Base-by-base conservation (phyloP, 2,329 filamentous ascomycete genomes). In the Penicillium sp. region DNA sequence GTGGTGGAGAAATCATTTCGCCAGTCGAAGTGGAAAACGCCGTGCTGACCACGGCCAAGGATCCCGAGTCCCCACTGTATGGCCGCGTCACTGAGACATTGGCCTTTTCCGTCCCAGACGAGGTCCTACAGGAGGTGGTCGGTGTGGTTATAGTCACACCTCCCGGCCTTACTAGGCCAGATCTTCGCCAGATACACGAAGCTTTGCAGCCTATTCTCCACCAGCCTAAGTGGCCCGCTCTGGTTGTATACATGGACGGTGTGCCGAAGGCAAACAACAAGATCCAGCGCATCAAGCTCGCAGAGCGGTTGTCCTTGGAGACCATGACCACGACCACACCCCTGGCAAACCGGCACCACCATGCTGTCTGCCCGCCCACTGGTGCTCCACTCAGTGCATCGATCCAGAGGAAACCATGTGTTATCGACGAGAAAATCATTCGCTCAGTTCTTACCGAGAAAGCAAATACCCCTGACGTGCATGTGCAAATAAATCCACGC, bases 21-120 rank as follows among this genome's bases (percentile, higher is more conserved):
- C 82, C 83, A 0, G 83, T 84, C 54, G 83, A 85, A 63, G 77
- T 85, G n/a, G 83, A 85, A 63, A 80, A 84, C 61, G 82, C 82
- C 10, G 79, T 85, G 56, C 73, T 84, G 43, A 72, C 77, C 1
- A 78, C 80, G 12, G 75, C 81, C 5, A 71, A 75, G 46, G 71
- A 77, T 15, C 64, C 70, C 4, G 70, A 41, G 3, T 63, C 72
- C 6, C 73, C 76, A 0, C 77, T 82, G 17, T 78, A 73, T 55
- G 79, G 79, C 6, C 75, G 80, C 3, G 72, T 85, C 5, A 72
- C 70, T 15, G 78, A 82, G 58, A 79, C 78, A 2, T 68, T 84
- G n/a, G 81, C 81, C 1, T 84, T 85, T 63, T 84, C 82, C 0
- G 78, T 78, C 10, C 70, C 73, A 0, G 82, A 85, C 56, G 76